Base-by-base conservation (phyloP, 2,329 filamentous ascomycete species). In the Phoma sp. region DNA sequence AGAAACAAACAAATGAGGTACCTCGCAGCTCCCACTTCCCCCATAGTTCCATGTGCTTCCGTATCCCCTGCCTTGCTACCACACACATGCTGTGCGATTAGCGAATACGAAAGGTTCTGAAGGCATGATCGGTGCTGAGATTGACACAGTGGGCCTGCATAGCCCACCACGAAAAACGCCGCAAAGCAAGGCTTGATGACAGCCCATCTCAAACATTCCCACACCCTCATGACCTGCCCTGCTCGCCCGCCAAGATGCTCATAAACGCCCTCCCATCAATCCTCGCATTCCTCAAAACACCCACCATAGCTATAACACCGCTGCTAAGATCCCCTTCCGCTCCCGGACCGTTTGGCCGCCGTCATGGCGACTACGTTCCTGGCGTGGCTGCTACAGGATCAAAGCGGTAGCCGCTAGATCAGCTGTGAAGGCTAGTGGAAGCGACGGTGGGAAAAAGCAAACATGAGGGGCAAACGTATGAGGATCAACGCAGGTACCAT, bases 1-100 rank as follows among this genome's bases (percentile, higher is more conserved):
- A 55, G 45, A 47, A 51, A 55, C 53, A 60, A 53, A 47, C 38
- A 55, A 55, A 55, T 50, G 54, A 57, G 57, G 49, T 59, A 56
- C 28, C 57, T 56, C 53, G 29, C 42, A 48, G 32, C 30, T 43
- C 39, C 38, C 53, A 48, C 21, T 43, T 28, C 17, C 33, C 34
- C 15, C 47, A 42, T 56, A 47, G 52, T 34, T 37, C 36, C 48
- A 40, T 34, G 32, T 37, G 38, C 20, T 38, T 33, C 38, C 28
- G 28, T 47, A 21, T 23, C 34, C 29, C 33, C 21, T 43, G 37
- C 37, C 30, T 43, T 25, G 17, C 21, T n/a, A 23, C 11, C 20
- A 23, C 36, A 20, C 26, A n/a, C 23, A 12, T 18, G 3, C 30
- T 14, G 3, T 11, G 11, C 32, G 37, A 49, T 20, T 42, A 26